A percentile compares a stretch with the other conserved stretches of the same genome.
Evolutionary conservation across 2,329 filamentous ascomycete genomes (phyloP).

Genomic region (Hymenoscyphus linearis): DNA sequence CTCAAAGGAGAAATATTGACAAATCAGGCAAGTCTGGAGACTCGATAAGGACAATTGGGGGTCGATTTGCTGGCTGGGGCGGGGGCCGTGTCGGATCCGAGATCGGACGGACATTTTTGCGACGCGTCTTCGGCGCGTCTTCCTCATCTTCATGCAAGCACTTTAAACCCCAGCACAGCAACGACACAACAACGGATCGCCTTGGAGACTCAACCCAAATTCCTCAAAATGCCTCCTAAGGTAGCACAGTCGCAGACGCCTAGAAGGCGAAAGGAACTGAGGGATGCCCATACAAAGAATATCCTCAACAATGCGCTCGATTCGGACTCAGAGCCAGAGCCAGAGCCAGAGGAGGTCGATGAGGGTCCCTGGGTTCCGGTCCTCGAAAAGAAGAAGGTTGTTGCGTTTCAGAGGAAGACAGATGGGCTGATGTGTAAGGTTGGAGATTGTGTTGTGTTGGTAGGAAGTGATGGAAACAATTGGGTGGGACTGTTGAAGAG

Average conservation of each 20-base stretch:
- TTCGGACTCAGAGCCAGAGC: background rate
- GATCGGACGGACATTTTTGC: background rate
- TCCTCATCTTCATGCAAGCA: conserved; percentile 1
- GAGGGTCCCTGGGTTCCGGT: conserved; percentile 77
- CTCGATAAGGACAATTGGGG: too few relatives aligned
- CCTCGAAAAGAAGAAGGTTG: conserved; percentile 57
- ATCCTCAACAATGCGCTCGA: conserved; percentile 29
- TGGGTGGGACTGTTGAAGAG: conserved; percentile 89
- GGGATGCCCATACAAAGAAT: conserved; percentile 37
- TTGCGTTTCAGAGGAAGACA: conserved; percentile 66
- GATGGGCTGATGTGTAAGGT: conserved; percentile 74
- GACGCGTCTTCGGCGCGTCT: conserved; percentile 14
- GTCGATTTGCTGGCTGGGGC: too few relatives aligned
- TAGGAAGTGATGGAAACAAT: conserved; percentile 70
- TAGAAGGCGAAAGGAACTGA: conserved; percentile 21
- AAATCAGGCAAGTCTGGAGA: too few relatives aligned
- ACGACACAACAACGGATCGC: conserved; percentile 2
- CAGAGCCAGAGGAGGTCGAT: conserved; percentile 35
- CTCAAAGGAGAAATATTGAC: too few relatives aligned
- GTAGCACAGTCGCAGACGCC: conserved; percentile 11
- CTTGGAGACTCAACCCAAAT: background rate
- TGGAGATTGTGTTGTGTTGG: conserved; percentile 82
- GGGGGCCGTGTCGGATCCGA: background rate
- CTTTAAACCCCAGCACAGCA: conserved; percentile 20
- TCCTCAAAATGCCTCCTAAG: conserved; percentile 27